phyloP scores from a whole-genome alignment of 1,284 basidiomycete genomes.

The Cutaneotrichosporon cavernicola region DNA sequence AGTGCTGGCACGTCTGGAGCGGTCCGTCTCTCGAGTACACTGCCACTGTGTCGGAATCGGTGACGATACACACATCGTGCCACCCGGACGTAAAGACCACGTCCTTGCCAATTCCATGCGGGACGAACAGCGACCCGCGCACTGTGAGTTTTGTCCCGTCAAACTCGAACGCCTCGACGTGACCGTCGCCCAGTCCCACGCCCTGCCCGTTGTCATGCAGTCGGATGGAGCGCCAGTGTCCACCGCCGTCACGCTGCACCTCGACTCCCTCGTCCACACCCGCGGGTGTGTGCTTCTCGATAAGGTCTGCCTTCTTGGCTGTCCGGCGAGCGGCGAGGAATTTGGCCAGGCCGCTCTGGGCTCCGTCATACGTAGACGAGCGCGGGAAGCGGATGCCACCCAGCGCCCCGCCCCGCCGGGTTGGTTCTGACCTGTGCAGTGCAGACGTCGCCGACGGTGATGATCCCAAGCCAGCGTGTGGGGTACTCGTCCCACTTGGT shows the following conservation, averaged over 20 bases:
- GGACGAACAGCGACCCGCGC: conserved; percentile 23
- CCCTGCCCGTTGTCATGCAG: conserved; percentile 37
- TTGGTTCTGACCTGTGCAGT: not conserved
- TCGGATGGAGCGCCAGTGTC: conserved; percentile 34
- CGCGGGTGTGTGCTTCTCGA: conserved; percentile 9
- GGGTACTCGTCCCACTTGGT: not conserved
- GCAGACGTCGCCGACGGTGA: conserved; percentile 10
- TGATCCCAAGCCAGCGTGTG: not conserved
- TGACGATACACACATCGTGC: conserved; percentile 25
- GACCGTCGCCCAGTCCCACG: conserved; percentile 30
- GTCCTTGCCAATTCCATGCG: conserved; percentile 12
- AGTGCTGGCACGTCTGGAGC: conserved; percentile 4
- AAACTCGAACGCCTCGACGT: conserved; percentile 36
- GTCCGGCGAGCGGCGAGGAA: conserved; percentile 33
- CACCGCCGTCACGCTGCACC: conserved; percentile 42
- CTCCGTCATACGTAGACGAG: not conserved
- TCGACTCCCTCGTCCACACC: conserved; percentile 42
- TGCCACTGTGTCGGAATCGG: conserved; percentile 19
- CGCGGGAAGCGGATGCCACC: conserved; percentile 14
- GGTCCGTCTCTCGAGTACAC: conserved; percentile 7
- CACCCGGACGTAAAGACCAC: conserved; percentile 26
- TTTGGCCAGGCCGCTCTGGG: conserved; percentile 40
- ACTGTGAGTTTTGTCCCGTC: conserved; percentile 35
- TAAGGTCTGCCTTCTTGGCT: conserved; percentile 5
- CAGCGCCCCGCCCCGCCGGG: conserved; percentile 18